These are phyloP conservation scores for Boechera stricta DNA, from an alignment of 345 rosid species.

Conservation along the genomic window DNA sequence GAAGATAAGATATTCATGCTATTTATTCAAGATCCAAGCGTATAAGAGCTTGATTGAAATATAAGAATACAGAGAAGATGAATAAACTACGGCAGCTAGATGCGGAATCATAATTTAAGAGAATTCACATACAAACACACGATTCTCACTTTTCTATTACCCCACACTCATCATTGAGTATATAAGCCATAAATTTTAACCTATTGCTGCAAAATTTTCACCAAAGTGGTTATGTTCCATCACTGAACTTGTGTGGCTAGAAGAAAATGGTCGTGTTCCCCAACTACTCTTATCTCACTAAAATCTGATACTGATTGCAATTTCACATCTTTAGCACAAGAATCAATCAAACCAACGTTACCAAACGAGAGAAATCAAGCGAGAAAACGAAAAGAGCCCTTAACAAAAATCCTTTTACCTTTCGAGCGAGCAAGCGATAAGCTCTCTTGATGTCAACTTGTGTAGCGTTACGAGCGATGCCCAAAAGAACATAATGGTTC, in stretches of 20 bases:
- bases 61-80: too few species aligned
- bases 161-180: neutral
- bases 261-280: neutral
- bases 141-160: neutral
- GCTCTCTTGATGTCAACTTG: conserved; percentile 74
- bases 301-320: conserved; percentile 12
- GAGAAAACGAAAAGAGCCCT: too few species aligned
- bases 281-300: neutral
- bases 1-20: neutral
- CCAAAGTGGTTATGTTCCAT: too few species aligned
- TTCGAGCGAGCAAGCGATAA: conserved; percentile 87
- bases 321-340: neutral
- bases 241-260: neutral
- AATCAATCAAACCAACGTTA: neutral
- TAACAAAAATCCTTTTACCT: conserved; percentile 49
- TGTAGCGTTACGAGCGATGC: conserved; percentile 65
- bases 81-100: neutral
- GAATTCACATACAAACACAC: neutral
- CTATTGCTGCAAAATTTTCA: too few species aligned
- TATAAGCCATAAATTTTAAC: too few species aligned
- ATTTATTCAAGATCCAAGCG: too few species aligned
- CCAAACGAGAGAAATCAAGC: neutral
- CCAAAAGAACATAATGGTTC: conserved; percentile 77
- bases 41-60: too few species aligned
- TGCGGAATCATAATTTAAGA: neutral